Percentiles rank a stretch among this genome's conserved stretches.
These are phyloP conservation scores for Parsonsia alboflavescens DNA, from an alignment of 257 asterid species.

Conservation along the genomic window DNA sequence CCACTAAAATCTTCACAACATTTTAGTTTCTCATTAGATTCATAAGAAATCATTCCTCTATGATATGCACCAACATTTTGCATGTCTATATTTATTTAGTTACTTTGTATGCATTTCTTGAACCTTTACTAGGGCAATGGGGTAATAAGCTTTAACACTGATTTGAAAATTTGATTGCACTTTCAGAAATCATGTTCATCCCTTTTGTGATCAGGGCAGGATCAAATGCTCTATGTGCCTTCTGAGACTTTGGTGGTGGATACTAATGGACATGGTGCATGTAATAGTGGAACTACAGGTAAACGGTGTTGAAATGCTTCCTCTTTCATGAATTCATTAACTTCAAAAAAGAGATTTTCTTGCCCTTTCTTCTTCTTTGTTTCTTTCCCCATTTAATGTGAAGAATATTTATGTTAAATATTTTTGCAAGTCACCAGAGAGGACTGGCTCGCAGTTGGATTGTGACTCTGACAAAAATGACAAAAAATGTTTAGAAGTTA, in stretches of 20 bases:
- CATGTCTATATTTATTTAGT: too few relatives aligned
- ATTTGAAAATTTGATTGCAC: slow-evolving; percentile 12
- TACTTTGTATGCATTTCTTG: neutral
- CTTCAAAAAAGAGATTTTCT: neutral
- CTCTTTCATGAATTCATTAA: slow-evolving; percentile 14
- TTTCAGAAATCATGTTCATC: slow-evolving; percentile 12
- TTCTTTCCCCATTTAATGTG: neutral
- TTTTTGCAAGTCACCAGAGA: slow-evolving; percentile 32
- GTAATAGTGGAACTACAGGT: slow-evolving; percentile 32
- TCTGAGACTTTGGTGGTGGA: slow-evolving; percentile 29
- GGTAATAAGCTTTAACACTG: neutral
- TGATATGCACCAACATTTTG: neutral
- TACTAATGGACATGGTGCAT: slow-evolving; percentile 29
- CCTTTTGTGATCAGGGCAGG: slow-evolving; percentile 63
- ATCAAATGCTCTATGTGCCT: slow-evolving; percentile 53
- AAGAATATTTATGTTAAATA: slow-evolving; percentile 1
- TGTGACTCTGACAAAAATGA: slow-evolving; percentile 27
- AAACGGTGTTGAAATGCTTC: slow-evolving; percentile 13
- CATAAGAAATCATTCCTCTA: neutral
- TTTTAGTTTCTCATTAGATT: neutral
- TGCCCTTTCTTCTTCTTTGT: neutral
- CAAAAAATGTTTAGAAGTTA: slow-evolving; percentile 30
- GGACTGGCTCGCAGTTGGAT: slow-evolving; percentile 24
- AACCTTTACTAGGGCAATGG: neutral
- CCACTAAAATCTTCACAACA: neutral